Evolutionary conservation across 2,329 filamentous ascomycete genomes (phyloP).

Genomic region (Cladorrhinum sp.): DNA sequence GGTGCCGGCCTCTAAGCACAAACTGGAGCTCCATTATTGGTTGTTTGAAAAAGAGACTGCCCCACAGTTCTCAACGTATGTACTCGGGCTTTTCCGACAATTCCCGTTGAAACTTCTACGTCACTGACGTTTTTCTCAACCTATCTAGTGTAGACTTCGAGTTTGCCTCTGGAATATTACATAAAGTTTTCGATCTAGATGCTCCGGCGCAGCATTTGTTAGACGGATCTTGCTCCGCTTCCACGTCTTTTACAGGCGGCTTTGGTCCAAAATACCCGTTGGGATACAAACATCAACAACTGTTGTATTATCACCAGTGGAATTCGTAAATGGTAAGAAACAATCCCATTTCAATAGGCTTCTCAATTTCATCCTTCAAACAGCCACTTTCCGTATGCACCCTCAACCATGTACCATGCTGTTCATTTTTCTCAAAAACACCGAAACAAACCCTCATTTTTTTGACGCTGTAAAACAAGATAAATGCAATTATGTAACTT

Average conservation of each 20-base stretch:
- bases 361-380: neutral
- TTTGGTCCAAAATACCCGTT: neutral
- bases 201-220: neutral
- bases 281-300: too few relatives aligned
- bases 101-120: slow-evolving; percentile 1
- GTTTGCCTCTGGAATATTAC: neutral
- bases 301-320: neutral
- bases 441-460: neutral
- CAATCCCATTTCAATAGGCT: neutral
- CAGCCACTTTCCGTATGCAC: too few relatives aligned
- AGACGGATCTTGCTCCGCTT: neutral
- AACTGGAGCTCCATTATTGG: slow-evolving; percentile 22
- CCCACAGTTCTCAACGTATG: neutral
- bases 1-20: slow-evolving; percentile 16
- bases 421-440: neutral
- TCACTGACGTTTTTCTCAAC: neutral
- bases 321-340: neutral
- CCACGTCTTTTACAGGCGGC: neutral
- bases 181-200: neutral
- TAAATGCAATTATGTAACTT: neutral
- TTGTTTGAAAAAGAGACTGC: neutral
- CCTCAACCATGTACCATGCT: neutral
- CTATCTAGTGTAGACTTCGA: neutral
- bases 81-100: slow-evolving; percentile 7
- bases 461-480: neutral